Conservation (phyloP, 23 red algal genomes). For the Gracilaria domingensis region DNA sequence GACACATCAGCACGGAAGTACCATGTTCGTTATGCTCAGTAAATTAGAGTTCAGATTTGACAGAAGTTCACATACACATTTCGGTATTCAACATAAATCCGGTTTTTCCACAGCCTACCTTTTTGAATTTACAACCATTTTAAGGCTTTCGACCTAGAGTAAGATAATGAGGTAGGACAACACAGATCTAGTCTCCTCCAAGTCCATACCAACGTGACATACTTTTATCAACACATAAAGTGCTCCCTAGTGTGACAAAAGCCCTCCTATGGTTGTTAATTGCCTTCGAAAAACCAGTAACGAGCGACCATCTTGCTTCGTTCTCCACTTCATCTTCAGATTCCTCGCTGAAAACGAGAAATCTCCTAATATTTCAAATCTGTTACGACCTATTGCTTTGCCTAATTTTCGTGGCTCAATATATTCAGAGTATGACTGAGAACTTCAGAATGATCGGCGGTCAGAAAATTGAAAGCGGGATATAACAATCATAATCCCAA, state of each 20-base stretch:
- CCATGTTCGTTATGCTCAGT: conserved; percentile 17
- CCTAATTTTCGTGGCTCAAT: neutral
- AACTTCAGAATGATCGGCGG: conserved; percentile 7
- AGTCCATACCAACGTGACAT: conserved; percentile 67
- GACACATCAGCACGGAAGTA: conserved; percentile 9
- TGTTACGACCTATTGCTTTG: neutral
- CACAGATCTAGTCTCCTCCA: conserved; percentile 16
- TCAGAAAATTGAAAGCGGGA: neutral
- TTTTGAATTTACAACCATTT: no score
- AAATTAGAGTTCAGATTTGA: neutral
- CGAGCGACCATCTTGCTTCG: conserved; percentile 20
- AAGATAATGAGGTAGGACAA: conserved; percentile 45
- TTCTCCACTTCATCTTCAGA: neutral
- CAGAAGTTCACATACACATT: neutral
- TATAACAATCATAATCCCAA: conserved; percentile 17
- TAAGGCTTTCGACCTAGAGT: conserved; percentile 21
- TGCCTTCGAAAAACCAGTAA: conserved; percentile 1
- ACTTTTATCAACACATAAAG: conserved; percentile 33
- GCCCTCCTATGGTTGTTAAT: neutral
- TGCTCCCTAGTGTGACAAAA: neutral
- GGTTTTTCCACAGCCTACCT: no score
- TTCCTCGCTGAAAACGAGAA: neutral
- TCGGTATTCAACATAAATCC: conserved; percentile 37
- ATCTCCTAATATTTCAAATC: neutral
- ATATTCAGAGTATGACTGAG: neutral